Evolutionary conservation across 805 yeast species (phyloP).

Genomic region (Candida boidinii): DNA sequence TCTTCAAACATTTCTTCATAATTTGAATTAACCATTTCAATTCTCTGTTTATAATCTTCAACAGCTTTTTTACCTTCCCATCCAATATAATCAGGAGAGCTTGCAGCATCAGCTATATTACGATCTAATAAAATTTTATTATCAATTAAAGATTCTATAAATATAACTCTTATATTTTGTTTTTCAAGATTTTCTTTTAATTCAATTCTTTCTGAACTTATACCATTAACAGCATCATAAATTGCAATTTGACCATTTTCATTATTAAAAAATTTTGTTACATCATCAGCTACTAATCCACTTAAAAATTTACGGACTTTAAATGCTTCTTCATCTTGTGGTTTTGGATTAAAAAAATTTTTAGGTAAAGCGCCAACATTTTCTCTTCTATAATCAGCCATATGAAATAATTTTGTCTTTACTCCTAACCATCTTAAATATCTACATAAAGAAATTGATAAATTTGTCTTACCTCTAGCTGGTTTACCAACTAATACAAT

Average conservation of each 20-base stretch:
- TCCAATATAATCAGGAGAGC: constrained; percentile 78
- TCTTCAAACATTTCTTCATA: constrained; percentile 65
- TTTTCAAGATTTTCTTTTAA: constrained; percentile 45
- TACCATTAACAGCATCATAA: constrained; percentile 90
- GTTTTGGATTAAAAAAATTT: constrained; percentile 58
- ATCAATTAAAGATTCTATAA: constrained; percentile 82
- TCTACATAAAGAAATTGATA: constrained; percentile 85
- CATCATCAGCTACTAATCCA: constrained; percentile 58
- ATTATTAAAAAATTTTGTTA: constrained; percentile 57
- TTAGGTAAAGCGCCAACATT: constrained; percentile 45
- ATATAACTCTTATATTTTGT: constrained; percentile 65
- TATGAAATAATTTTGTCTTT: constrained; percentile 81
- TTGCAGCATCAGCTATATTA: constrained; percentile 77
- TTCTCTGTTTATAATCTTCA: constrained; percentile 66
- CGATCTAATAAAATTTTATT: constrained; percentile 58
- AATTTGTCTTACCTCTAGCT: constrained; percentile 91
- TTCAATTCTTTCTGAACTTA: constrained; percentile 54
- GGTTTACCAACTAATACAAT: constrained; percentile 89
- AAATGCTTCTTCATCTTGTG: constrained; percentile 35
- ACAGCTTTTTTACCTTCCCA: constrained; percentile 73
- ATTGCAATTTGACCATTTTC: constrained; percentile 92
- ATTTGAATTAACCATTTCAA: constrained; percentile 54
- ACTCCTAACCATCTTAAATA: constrained; percentile 96
- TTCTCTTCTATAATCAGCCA: constrained; percentile 81
- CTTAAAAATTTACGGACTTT: constrained; percentile 50